Conservation (phyloP, 2,329 filamentous ascomycete genomes). For the Fusarium fujikuroi region DNA sequence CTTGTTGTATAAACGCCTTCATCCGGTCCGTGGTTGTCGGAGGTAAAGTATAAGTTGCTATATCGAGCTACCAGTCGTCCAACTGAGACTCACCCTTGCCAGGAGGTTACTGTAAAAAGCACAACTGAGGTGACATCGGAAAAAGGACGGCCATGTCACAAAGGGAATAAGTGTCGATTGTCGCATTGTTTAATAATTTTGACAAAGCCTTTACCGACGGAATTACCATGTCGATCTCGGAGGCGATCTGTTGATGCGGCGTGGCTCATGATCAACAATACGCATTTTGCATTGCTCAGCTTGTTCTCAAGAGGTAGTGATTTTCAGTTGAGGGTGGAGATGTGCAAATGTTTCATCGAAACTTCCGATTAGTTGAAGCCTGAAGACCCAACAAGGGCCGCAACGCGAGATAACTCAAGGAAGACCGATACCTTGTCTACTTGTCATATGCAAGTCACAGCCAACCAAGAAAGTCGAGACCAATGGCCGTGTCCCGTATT, state of each 20-base stretch:
- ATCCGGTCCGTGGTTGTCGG: conserved; percentile 11
- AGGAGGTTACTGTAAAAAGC: conserved; percentile 1
- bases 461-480: conserved; percentile 16
- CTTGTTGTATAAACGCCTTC: conserved; percentile 26
- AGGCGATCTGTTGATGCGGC: conserved; percentile 20
- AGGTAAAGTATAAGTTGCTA: conserved; percentile 38
- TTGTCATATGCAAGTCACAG: background rate
- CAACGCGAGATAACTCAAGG: background rate
- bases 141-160: background rate
- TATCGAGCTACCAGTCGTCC: conserved; percentile 31
- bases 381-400: background rate
- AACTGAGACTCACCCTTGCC: conserved; percentile 27
- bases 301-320: conserved; percentile 12
- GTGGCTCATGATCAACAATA: conserved; percentile 8
- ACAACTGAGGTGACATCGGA: conserved; percentile 21
- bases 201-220: conserved; percentile 22
- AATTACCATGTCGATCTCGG: conserved; percentile 26
- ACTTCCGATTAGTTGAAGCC: background rate
- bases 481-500: conserved; percentile 21
- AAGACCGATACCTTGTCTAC: background rate
- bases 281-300: conserved; percentile 9
- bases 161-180: conserved; percentile 3
- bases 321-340: background rate
- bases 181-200: conserved; percentile 25
- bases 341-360: conserved; percentile 21